These are phyloP conservation scores for Bretziella fagacearum DNA, from an alignment of 2,329 filamentous ascomycete species.

Conservation along the genomic window DNA sequence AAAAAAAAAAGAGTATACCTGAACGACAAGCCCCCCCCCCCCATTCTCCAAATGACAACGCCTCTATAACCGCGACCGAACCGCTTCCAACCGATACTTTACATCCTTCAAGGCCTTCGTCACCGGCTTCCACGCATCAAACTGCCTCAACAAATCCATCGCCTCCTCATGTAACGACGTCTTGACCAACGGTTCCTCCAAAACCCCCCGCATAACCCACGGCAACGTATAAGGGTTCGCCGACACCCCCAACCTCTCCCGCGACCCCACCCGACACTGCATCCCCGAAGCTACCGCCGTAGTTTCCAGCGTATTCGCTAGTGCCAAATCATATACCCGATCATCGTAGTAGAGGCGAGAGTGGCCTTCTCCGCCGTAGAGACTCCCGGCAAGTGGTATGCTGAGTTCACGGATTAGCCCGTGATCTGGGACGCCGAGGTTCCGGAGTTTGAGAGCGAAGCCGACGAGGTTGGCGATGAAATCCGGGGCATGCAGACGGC, in stretches of 20 bases:
- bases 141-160: conserved; percentile 61
- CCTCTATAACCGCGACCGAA: conserved; percentile 41
- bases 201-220: conserved; percentile 83
- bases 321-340: conserved; percentile 64
- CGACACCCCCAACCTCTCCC: conserved; percentile 24
- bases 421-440: conserved; percentile 83
- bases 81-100: conserved; percentile 81
- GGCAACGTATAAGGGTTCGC: conserved; percentile 81
- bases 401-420: conserved; percentile 84
- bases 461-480: conserved; percentile 88
- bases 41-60: neutral
- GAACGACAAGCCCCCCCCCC: neutral
- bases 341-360: conserved; percentile 83
- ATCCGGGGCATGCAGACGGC: conserved; percentile 76
- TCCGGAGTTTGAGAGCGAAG: conserved; percentile 84
- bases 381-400: conserved; percentile 68
- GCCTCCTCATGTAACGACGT: conserved; percentile 64
- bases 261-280: conserved; percentile 20
- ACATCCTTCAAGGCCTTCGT: conserved; percentile 92
- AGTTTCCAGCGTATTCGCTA: conserved; percentile 59
- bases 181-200: conserved; percentile 84
- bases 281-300: conserved; percentile 32
- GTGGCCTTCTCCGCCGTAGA: conserved; percentile 87
- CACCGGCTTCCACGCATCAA: conserved; percentile 81
- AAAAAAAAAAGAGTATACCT: neutral